Base-by-base conservation (phyloP, 2,329 filamentous ascomycete genomes). In the Microsporum canis region DNA sequence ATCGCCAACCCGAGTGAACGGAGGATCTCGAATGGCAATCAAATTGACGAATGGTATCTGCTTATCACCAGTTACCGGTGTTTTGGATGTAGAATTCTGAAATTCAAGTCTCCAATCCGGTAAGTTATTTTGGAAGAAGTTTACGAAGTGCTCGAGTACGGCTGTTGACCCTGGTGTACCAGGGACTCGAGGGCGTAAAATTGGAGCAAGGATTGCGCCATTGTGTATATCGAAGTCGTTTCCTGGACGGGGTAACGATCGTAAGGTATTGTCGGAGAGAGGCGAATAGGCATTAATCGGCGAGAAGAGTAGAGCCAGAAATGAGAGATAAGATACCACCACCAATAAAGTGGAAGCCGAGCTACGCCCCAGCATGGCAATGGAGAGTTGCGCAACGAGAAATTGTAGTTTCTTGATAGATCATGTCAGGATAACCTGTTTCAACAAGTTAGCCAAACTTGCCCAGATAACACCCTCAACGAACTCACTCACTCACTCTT, bases 61-160 rank as follows among this genome's bases (percentile, higher is more conserved):
- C 60, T 80, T 79, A 62, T 84, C 79, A 4, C 85, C 85, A 0
- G 88, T 89, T 0, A 83, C 83, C 0, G 92, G 92, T 0, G 92
- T 97, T 65, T 80, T 88, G 33, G 86, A 83, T 0, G 89, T 92
- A n/a, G 88, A 91, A 75, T 97, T 97, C 71, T 99, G 92, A 76
- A 89, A 89, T 56, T 86, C 80, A 49, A 96, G 72, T 3, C 78
- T 81, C 94, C 94, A 99, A 39, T 82, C 77, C 0, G 92, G 91
- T 27, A 97, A 82, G 17, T 85, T 78, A 4, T 78, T 79, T 57
- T 75, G 75, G 76, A 97, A 96, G 80, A 94, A 97, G 71, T 87
- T 77, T 69, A 86, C 82, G 69, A 99, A 90, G 75, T 97, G 92
- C 49, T 84, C 80, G 67, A 94, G 87, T 2, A 88, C 89, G 59